Evolutionary conservation across 768 basidiomycete genomes (phyloP).

Genomic region (Russula virescens): DNA sequence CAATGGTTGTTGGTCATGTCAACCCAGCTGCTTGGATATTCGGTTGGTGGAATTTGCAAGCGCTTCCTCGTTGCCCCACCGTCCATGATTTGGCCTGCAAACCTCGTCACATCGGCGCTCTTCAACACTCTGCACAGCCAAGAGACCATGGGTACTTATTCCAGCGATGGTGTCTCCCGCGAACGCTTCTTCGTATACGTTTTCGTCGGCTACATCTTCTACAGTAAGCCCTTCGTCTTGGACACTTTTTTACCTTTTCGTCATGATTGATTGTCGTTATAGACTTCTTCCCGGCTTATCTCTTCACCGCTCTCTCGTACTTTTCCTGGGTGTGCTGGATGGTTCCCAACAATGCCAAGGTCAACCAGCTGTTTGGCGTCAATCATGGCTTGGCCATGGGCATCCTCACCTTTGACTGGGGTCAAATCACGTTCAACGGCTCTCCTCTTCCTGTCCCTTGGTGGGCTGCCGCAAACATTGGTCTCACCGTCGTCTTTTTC

Average conservation of each 20-base stretch:
- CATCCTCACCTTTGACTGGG: slow-evolving; percentile 77
- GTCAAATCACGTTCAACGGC: slow-evolving; percentile 63
- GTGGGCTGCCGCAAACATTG: slow-evolving; percentile 76
- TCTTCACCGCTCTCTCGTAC: slow-evolving; percentile 28
- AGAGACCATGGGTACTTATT: slow-evolving; percentile 39
- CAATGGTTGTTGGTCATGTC: slow-evolving; percentile 40
- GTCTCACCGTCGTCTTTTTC: slow-evolving; percentile 57
- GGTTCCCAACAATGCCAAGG: slow-evolving; percentile 55
- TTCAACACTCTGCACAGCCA: slow-evolving; percentile 41
- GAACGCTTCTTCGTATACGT: slow-evolving; percentile 47
- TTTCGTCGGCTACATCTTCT: slow-evolving; percentile 34
- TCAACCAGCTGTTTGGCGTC: slow-evolving; percentile 76
- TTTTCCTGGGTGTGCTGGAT: slow-evolving; percentile 60
- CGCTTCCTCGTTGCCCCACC: slow-evolving; percentile 42
- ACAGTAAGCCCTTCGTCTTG: slow-evolving; percentile 66
- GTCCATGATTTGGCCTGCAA: slow-evolving; percentile 43
- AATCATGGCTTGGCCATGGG: slow-evolving; percentile 47
- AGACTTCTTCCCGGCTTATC: slow-evolving; percentile 15
- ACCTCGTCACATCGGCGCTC: slow-evolving; percentile 39
- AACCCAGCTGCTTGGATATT: slow-evolving; percentile 40
- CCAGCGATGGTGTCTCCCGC: slow-evolving; percentile 44
- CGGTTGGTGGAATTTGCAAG: slow-evolving; percentile 39
- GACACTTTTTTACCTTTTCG: slow-evolving; percentile 33
- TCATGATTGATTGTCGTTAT: neutral
- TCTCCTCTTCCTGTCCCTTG: slow-evolving; percentile 75